A percentile compares a stretch with the other conserved stretches of the same genome.
Conservation (phyloP, 306 rosid species). For the Betula pendula region DNA sequence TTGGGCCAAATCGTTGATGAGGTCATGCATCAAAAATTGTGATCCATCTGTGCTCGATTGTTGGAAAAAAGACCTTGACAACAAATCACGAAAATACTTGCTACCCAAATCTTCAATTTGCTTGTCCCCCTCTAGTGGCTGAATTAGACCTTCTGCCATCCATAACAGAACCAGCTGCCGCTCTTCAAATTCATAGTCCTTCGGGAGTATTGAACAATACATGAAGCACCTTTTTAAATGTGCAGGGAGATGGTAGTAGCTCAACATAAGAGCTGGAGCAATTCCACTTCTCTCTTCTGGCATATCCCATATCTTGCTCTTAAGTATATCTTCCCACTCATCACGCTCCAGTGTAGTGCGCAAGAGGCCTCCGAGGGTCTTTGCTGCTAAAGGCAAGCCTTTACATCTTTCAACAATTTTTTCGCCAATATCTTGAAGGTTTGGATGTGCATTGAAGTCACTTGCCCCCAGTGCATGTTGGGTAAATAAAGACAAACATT, state of each 20-base stretch:
- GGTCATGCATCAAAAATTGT: neutral
- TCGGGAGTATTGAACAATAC: constrained; percentile 7
- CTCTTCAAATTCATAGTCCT: neutral
- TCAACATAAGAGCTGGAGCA: neutral
- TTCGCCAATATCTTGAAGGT: neutral
- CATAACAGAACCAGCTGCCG: neutral
- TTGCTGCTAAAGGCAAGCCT: constrained; percentile 7
- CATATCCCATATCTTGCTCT: neutral
- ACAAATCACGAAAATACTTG: neutral
- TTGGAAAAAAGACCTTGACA: neutral
- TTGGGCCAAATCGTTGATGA: constrained; percentile 5
- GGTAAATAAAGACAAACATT: constrained; percentile 1
- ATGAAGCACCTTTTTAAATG: constrained; percentile 12
- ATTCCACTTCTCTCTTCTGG: neutral
- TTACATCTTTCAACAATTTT: neutral
- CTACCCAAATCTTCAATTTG: neutral
- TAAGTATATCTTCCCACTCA: neutral
- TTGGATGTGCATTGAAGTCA: neutral
- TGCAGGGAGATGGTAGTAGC: constrained; percentile 3
- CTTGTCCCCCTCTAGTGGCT: neutral
- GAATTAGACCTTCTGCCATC: constrained; percentile 2
- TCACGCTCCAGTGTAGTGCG: neutral
- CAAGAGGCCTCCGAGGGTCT: neutral
- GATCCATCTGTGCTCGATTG: neutral
- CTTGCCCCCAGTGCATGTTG: constrained; percentile 4